Base-by-base conservation (phyloP, 1,284 basidiomycete genomes). In the Garcileccinum viscosum region DNA sequence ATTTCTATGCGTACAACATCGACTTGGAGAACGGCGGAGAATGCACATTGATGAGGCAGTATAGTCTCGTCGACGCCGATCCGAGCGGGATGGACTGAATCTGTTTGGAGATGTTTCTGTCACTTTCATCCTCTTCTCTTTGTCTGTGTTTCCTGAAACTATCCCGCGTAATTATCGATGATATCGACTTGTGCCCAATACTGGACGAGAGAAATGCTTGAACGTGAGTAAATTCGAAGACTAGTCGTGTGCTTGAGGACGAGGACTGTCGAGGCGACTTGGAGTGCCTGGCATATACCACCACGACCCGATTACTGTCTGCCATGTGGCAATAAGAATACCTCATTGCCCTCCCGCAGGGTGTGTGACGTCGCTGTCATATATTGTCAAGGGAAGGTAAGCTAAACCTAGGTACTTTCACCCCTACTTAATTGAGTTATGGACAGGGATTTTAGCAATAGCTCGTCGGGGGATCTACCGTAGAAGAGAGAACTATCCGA, bases 11-110 rank as follows among this genome's bases (percentile, higher is more conserved):
- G 11, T 99, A 99, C 82, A 94, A 89, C 76, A 97, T 99, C 76
- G 97, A 99, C 81, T 83, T 99, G 66, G 97, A 99, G 81, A 92
- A 93, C 65, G 98, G 98, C 14, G 98, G 97, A 5, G 97, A 99
- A 80, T 99, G 98, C 76, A 88, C 93, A 11, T 81, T 99, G 74
- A 93, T 95, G 87, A 98, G 98, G 83, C 96, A 97, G 80, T 97
- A 96, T 78, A 94, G 88, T 88, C 89, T 70, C 58, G 86, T 75
- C 24, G 77, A 80, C 37, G 58, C 73, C 17, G 76, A 78, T 62
- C 70, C 77, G 32, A 72, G 70, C 30, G 78, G 78, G 15, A 74
- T 76, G 74, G 76, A 80, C 24, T 78, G 35, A 61, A 11, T 33
- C 9, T 58, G 19, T 12, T n/a, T 53, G 50, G 15, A 9, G 24